Conservation (phyloP, 2,329 filamentous ascomycete genomes). For the Fusarium begoniae region DNA sequence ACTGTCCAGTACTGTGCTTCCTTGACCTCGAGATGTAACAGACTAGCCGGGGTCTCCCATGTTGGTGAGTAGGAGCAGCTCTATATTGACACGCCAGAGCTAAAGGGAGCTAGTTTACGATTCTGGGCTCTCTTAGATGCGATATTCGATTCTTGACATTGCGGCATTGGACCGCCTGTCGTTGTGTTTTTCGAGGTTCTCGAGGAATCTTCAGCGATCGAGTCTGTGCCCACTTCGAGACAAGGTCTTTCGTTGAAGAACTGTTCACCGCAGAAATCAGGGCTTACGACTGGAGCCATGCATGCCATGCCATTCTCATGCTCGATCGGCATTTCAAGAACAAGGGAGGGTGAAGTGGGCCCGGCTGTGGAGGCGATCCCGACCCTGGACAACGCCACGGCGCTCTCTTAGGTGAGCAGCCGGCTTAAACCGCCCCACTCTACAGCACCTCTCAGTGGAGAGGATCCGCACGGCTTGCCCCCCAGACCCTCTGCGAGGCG, state of each 20-base stretch:
- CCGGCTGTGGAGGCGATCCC: conserved; percentile 37
- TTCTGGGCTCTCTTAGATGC: conserved; percentile 25
- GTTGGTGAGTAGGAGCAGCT: not conserved
- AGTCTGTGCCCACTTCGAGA: not conserved
- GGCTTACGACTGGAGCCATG: conserved; percentile 24
- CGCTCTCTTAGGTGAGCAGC: conserved; percentile 7
- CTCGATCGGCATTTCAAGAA: conserved; percentile 35
- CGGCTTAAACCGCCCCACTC: conserved; percentile 17
- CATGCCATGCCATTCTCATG: conserved; percentile 32
- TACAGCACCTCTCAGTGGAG: conserved; percentile 7
- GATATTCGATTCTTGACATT: conserved; percentile 1
- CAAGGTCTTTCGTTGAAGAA: not conserved
- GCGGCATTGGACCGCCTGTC: not conserved
- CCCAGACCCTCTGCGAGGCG: conserved; percentile 11
- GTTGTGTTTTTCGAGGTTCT: not conserved
- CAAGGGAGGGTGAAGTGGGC: conserved; percentile 33
- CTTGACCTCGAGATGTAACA: conserved; percentile 5
- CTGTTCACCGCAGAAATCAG: conserved; percentile 33
- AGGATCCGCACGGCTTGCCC: conserved; percentile 8
- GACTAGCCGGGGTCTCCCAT: conserved; percentile 8
- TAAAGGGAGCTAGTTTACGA: conserved; percentile 21
- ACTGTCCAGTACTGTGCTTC: not conserved
- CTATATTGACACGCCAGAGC: not conserved
- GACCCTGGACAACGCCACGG: conserved; percentile 23
- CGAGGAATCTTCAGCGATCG: not conserved